These are phyloP conservation scores for Malassezia dermatis DNA, from an alignment of 1,284 basidiomycete genomes.

Conservation along the genomic window DNA sequence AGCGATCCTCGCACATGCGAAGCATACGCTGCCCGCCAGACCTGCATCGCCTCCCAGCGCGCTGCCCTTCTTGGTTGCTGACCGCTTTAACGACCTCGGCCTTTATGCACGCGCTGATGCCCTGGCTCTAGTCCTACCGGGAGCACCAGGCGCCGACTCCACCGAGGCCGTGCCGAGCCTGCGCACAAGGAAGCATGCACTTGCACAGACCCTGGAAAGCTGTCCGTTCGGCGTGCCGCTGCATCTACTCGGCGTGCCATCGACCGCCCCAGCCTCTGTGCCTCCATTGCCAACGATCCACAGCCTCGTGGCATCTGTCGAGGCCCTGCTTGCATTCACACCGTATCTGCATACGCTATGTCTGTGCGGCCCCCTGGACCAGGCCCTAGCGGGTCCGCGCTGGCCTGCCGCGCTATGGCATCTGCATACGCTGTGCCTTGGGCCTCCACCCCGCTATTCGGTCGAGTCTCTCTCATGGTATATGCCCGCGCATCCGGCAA, in stretches of 20 bases:
- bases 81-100: constrained; percentile 9
- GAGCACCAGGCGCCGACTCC: neutral
- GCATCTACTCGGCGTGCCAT: neutral
- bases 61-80: neutral
- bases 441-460: constrained; percentile 8
- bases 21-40: neutral
- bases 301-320: neutral
- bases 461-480: neutral
- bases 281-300: constrained; percentile 4
- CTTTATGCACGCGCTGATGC: constrained; percentile 8
- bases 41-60: neutral
- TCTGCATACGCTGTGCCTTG: constrained; percentile 2
- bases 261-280: neutral
- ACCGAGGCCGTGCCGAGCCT: neutral
- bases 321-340: neutral
- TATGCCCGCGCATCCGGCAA: constrained; percentile 2
- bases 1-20: neutral
- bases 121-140: too few species aligned
- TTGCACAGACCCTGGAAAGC: neutral
- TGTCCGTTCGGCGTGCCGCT: constrained; percentile 5
- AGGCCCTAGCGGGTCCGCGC: constrained; percentile 1
- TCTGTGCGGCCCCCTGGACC: constrained; percentile 11
- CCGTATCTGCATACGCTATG: neutral
- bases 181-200: neutral
- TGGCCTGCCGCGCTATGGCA: neutral